These are phyloP conservation scores for Cyberlindnera mississippiensis DNA, from an alignment of 805 yeast genomes.

Conservation along the genomic window DNA sequence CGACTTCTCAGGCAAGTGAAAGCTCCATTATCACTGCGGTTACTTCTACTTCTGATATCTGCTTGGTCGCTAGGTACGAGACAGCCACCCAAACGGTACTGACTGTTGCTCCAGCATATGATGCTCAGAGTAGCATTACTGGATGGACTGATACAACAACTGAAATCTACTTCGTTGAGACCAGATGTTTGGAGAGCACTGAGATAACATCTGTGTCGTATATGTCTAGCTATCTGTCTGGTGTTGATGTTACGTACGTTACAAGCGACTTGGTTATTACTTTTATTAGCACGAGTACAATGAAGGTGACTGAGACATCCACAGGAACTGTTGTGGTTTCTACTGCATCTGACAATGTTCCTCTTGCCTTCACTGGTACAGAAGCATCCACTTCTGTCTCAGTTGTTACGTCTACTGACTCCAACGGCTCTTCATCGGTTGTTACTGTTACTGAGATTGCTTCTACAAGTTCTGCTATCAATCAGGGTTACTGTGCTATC, in stretches of 20 bases:
- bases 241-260: slow-evolving; percentile 20
- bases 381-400: slow-evolving; percentile 1
- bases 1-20: neutral
- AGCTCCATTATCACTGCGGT: slow-evolving; percentile 12
- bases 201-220: slow-evolving; percentile 20
- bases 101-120: slow-evolving; percentile 24
- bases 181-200: slow-evolving; percentile 22
- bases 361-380: slow-evolving; percentile 1
- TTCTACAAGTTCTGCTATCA: slow-evolving; percentile 12
- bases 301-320: slow-evolving; percentile 19
- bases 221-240: slow-evolving; percentile 17
- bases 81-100: slow-evolving; percentile 21
- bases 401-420: slow-evolving; percentile 9
- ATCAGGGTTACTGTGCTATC: slow-evolving; percentile 16
- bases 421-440: slow-evolving; percentile 7
- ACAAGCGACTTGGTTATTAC: slow-evolving; percentile 22
- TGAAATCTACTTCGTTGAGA: slow-evolving; percentile 17
- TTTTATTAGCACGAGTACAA: slow-evolving; percentile 21
- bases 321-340: slow-evolving; percentile 21
- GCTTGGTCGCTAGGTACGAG: slow-evolving; percentile 24
- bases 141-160: slow-evolving; percentile 21
- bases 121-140: slow-evolving; percentile 18
- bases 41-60: slow-evolving; percentile 18
- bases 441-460: slow-evolving; percentile 12
- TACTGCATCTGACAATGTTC: slow-evolving; percentile 5